phyloP scores from a whole-genome alignment of 225 moss, liverwort and hornwort species.

The Physcomitrellopsis africana region DNA sequence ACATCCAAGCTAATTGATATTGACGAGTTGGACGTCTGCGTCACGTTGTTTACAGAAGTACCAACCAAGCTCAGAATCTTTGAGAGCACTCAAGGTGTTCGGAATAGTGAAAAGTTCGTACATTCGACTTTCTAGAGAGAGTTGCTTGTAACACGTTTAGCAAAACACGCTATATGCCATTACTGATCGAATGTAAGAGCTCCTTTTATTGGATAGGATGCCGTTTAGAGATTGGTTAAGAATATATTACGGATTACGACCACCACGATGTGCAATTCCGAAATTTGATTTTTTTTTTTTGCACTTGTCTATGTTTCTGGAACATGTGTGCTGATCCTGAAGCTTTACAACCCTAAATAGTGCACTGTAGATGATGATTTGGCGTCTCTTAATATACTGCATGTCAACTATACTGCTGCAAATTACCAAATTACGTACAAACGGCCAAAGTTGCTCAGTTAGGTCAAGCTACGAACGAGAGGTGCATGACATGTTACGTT shows the following conservation, averaged over 20 bases:
- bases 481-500: too few species aligned
- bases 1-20: conserved; percentile 17
- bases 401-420: too few species aligned
- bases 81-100: conserved; percentile 21
- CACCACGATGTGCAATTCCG: not conserved
- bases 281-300: too few species aligned
- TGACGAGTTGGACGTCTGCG: conserved; percentile 15
- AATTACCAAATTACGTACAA: too few species aligned
- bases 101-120: conserved; percentile 5
- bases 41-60: conserved; percentile 26
- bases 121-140: conserved; percentile 11
- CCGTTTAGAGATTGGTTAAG: conserved; percentile 15
- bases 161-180: conserved; percentile 25
- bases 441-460: too few species aligned
- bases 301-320: too few species aligned
- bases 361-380: too few species aligned
- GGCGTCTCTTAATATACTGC: too few species aligned
- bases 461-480: too few species aligned
- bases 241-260: conserved; percentile 12
- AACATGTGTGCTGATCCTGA: too few species aligned
- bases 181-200: not conserved
- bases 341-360: too few species aligned
- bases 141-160: conserved; percentile 12
- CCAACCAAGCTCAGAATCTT: conserved; percentile 13
- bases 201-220: conserved; percentile 12